Evolutionary conservation across 768 basidiomycete species (phyloP), one percentile per base, ranked within the genome.

Genomic region (Serendipita sp.): DNA sequence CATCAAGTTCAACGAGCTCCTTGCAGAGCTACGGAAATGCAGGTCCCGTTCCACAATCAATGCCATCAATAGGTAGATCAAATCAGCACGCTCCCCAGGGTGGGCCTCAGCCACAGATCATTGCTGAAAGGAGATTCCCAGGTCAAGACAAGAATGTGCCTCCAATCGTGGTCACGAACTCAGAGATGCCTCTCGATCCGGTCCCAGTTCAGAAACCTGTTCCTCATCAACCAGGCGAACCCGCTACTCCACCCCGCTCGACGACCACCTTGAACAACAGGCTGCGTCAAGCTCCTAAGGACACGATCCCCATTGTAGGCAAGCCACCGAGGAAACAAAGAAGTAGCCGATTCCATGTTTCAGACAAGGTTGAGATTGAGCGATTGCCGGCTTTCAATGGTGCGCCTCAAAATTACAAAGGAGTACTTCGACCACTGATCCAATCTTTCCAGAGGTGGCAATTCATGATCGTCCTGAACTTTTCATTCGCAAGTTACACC

Each of bases 261-360:
- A 83, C 80, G 47, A 78, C 88, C 10, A 77, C 89, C 68, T 54
- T 54, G 52, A 54, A 54, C 52, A 85, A 82, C 70, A 85, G 90
- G 69, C 82, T 91, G 64, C 82, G 89, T 66, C 67, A 70, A 45
- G 81, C 85, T 47, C 91, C 93, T 64, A 96, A 93, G 75, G 96
- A 98, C 74, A 97, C 91, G 48, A 97, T 98, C 66, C 92, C 95
- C 48, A 89, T 95, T 70, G 86, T 90, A 13, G 93, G 92, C 36
- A 98, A 98, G 72, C 93, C 92, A 23, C 92, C 96, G 30, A 85
- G 95, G 70, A 99, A 98, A 75, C 96, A 99, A 76, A 83, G 94
- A 69, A 97, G 93, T 77, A 93, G 90, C 72, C 83, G 96, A 67
- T 98, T 99, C 71, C 88, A 98, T 60, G 88, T 95, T 66, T 89